Evolutionary conservation across 1,284 basidiomycete genomes (phyloP).

Genomic region (Exsudoporus floridanus): DNA sequence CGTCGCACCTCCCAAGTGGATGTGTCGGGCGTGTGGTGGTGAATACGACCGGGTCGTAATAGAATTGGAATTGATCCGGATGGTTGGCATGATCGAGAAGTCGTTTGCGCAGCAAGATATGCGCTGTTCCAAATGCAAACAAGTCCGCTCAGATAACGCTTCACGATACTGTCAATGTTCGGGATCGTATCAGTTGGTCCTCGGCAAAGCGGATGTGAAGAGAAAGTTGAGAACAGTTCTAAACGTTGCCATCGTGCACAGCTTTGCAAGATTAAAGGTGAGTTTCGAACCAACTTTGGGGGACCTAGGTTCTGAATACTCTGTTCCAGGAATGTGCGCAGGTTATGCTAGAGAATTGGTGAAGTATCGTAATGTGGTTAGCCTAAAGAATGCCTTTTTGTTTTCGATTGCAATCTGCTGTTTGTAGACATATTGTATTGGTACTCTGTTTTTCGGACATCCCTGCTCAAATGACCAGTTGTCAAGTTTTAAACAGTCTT

Average conservation of each 20-base stretch:
- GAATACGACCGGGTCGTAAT: conserved; percentile 87
- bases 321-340: conserved; percentile 54
- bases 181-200: conserved; percentile 72
- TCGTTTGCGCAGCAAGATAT: conserved; percentile 89
- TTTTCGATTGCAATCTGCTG: conserved; percentile 1
- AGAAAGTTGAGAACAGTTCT: conserved; percentile 76
- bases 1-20: conserved; percentile 56
- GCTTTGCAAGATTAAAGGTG: conserved; percentile 65
- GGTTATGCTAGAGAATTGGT: conserved; percentile 48
- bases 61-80: conserved; percentile 82
- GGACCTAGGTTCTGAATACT: conserved; percentile 8
- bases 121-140: conserved; percentile 84
- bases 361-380: not conserved
- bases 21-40: conserved; percentile 70
- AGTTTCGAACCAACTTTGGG: conserved; percentile 15
- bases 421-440: conserved; percentile 12
- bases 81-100: conserved; percentile 71
- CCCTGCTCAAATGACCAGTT: too few species aligned
- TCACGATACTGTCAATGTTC: conserved; percentile 87
- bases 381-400: not conserved
- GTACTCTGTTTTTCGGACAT: not conserved
- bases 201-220: conserved; percentile 69
- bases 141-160: conserved; percentile 85
- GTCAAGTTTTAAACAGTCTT: too few species aligned
- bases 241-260: conserved; percentile 77